Conservation (phyloP, 106 monocot species). For the Gastrodia elata region DNA sequence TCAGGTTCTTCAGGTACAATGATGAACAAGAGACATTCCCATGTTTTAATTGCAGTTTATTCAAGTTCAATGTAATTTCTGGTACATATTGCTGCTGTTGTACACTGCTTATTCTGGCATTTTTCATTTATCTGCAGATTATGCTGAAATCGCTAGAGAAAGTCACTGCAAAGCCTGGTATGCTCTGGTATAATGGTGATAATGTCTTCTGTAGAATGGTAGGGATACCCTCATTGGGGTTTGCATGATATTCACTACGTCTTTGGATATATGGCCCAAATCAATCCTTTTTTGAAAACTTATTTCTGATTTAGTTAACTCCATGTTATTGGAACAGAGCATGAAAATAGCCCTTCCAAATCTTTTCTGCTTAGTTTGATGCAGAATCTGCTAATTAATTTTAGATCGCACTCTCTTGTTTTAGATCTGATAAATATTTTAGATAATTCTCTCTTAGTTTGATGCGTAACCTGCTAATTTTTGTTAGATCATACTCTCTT, state of each 20-base stretch:
- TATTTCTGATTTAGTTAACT: background rate
- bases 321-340: background rate
- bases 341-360: background rate
- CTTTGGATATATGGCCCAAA: background rate
- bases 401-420: background rate
- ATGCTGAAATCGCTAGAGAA: conserved; percentile 94
- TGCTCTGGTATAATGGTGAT: conserved; percentile 2
- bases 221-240: background rate
- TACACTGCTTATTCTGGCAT: background rate
- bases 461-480: too few species aligned
- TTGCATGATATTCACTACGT: background rate
- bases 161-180: conserved; percentile 82
- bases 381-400: conserved; percentile 4
- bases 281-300: background rate
- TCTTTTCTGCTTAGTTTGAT: background rate
- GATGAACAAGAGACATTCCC: background rate
- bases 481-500: too few species aligned
- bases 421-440: too few species aligned
- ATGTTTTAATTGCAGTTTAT: background rate
- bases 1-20: conserved; percentile 82
- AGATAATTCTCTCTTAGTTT: background rate
- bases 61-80: background rate
- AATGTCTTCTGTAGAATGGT: background rate
- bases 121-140: conserved; percentile 42
- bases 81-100: too few species aligned